A percentile compares a stretch with the other conserved stretches of the same genome.
phyloP scores from a whole-genome alignment of 208 protist genomes.

The Plasmodiophora brassicae region DNA sequence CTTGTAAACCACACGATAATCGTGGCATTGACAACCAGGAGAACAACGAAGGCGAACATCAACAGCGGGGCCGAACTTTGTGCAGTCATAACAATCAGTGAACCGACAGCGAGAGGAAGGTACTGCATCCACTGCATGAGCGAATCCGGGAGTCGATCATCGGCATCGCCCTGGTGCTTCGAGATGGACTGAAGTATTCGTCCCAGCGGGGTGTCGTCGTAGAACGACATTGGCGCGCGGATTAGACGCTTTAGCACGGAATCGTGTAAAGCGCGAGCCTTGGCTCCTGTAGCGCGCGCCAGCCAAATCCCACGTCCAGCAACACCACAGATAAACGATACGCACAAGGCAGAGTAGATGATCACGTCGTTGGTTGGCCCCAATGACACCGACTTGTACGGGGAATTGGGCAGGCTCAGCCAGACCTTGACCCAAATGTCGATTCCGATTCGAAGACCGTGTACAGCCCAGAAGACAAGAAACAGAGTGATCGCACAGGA shows the following conservation, averaged over 20 bases:
- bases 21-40: background rate
- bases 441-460: background rate
- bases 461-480: background rate
- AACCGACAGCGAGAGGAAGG: background rate
- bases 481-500: background rate
- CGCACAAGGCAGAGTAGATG: background rate
- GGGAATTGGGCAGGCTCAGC: background rate
- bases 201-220: slow-evolving; percentile 32
- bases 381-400: background rate
- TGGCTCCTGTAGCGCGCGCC: background rate
- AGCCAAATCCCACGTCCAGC: background rate
- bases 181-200: background rate
- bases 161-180: slow-evolving; percentile 18
- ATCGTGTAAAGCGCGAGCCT: background rate
- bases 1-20: background rate
- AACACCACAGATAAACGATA: background rate
- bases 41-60: background rate
- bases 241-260: background rate
- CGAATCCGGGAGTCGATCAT: background rate
- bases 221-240: slow-evolving; percentile 32
- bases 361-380: background rate
- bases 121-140: background rate
- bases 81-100: background rate
- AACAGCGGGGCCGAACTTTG: background rate
- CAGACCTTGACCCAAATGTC: slow-evolving; percentile 31